Evolutionary conservation across 75 land plant species (phyloP), one percentile per base, ranked within the genome.

Genomic region (Pinus albicaulis): DNA sequence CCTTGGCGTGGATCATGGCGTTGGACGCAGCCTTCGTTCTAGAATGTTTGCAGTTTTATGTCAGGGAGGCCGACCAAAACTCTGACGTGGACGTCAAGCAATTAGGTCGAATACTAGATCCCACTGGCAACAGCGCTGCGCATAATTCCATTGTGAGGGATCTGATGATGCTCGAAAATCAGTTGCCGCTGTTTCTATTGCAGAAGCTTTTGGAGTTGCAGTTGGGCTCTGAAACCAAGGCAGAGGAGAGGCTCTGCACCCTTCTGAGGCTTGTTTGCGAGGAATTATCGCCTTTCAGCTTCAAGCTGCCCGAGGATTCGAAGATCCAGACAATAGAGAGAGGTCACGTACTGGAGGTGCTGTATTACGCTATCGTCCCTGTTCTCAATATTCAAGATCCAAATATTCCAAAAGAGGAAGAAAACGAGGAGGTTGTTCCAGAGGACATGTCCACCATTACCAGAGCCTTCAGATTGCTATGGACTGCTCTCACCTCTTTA

Each of bases 1-100:
- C 28, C 36, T 36, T 74, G 52, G 76, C 76, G 19, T 55, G 28
- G 60, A 48, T 57, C 44, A 57, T 74, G 52, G 76, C 76, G 7
- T 34, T 74, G 12, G 76, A 74, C 59, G 36, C 36, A 34, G 36
- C 36, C 36, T 34, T 34, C 36, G 36, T 34, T 34, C 36, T 34
- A 1, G 36, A 34, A 2, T 34, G 36, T 34, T 34, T 34, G 36
- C 36, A 34, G 36, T 34, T 34, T 34, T 34, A 34, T 34, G 76
- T 59, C 60, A 24, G 16, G 34, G 2, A 57, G 14, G 59, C 59
- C n/a, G 20, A 58, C 14, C 12, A 17, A 58, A 19, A 58, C 16
- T 58, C 59, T 34, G 36, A 34, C 22, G 28, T 12, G 76, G 59
- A 44, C 16, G 24, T 24, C 56, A 57, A 19, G 59, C 34, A 38